These are phyloP conservation scores for Mycena latifolia DNA, from an alignment of 768 basidiomycete genomes.

Conservation along the genomic window DNA sequence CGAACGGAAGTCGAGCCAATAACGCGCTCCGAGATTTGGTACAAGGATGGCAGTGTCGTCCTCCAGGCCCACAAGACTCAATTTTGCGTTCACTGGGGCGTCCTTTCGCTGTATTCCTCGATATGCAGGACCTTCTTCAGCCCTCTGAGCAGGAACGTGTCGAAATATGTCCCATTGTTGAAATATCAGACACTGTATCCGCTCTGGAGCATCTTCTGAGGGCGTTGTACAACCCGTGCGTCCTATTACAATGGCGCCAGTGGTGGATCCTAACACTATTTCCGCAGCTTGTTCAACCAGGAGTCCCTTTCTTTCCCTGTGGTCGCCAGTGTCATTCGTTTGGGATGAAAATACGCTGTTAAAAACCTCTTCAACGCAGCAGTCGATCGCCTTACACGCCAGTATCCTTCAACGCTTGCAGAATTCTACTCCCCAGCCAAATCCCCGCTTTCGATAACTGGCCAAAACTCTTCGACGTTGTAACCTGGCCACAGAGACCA, in stretches of 20 bases:
- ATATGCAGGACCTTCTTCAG: no score
- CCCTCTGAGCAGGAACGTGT: no score
- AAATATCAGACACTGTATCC: no score
- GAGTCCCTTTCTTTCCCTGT: neutral
- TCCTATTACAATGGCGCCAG: no score
- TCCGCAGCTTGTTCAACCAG: slow-evolving; percentile 16
- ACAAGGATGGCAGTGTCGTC: slow-evolving; percentile 26
- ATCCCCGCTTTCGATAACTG: neutral
- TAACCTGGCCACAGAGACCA: neutral
- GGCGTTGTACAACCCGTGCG: no score
- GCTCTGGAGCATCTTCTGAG: no score
- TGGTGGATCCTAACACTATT: no score
- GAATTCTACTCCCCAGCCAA: neutral
- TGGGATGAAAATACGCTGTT: slow-evolving; percentile 10
- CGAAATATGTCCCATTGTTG: no score
- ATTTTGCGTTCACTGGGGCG: slow-evolving; percentile 32
- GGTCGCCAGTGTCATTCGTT: neutral
- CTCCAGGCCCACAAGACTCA: slow-evolving; percentile 2
- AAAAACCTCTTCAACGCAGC: neutral
- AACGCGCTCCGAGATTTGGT: slow-evolving; percentile 19
- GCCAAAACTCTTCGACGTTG: neutral
- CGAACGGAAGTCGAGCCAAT: neutral
- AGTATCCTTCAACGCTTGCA: neutral
- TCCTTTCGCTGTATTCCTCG: no score
- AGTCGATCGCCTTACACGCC: neutral